Percentiles rank a stretch among this genome's conserved stretches.
phyloP scores from a whole-genome alignment of 345 rosid genomes.

The Rubroshorea leprosula region DNA sequence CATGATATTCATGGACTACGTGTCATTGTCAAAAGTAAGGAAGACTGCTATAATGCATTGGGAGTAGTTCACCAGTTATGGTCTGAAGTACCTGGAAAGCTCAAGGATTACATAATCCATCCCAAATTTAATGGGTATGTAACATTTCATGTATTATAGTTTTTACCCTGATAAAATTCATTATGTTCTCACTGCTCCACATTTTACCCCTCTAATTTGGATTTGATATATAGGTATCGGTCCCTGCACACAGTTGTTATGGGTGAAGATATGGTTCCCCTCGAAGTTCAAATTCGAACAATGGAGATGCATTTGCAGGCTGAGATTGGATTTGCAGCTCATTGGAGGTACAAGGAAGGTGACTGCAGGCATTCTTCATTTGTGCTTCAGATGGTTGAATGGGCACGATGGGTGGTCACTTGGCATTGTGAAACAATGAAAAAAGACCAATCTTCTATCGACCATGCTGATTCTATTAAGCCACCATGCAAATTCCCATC shows the following conservation, averaged over 20 bases:
- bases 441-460: slow-evolving; percentile 46
- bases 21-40: slow-evolving; percentile 71
- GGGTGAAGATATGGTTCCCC: slow-evolving; percentile 67
- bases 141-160: slow-evolving; percentile 5
- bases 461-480: slow-evolving; percentile 43
- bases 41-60: slow-evolving; percentile 76
- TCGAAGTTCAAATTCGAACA: slow-evolving; percentile 95
- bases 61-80: slow-evolving; percentile 66
- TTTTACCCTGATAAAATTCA: neutral
- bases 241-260: slow-evolving; percentile 85
- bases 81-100: slow-evolving; percentile 87
- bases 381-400: slow-evolving; percentile 95
- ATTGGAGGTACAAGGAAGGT: slow-evolving; percentile 96
- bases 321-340: slow-evolving; percentile 96
- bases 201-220: slow-evolving; percentile 16
- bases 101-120: slow-evolving; percentile 70
- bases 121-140: slow-evolving; percentile 91
- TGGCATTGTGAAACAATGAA: slow-evolving; percentile 95
- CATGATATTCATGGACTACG: slow-evolving; percentile 95
- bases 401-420: slow-evolving; percentile 91
- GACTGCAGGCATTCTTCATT: slow-evolving; percentile 71
- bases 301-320: slow-evolving; percentile 94
- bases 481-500: slow-evolving; percentile 77
- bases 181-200: neutral
- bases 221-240: slow-evolving; percentile 50